A percentile compares a stretch with the other conserved stretches of the same genome.
phyloP scores from a whole-genome alignment of 2,329 filamentous ascomycete species.

The Podosphaera aphanis region DNA sequence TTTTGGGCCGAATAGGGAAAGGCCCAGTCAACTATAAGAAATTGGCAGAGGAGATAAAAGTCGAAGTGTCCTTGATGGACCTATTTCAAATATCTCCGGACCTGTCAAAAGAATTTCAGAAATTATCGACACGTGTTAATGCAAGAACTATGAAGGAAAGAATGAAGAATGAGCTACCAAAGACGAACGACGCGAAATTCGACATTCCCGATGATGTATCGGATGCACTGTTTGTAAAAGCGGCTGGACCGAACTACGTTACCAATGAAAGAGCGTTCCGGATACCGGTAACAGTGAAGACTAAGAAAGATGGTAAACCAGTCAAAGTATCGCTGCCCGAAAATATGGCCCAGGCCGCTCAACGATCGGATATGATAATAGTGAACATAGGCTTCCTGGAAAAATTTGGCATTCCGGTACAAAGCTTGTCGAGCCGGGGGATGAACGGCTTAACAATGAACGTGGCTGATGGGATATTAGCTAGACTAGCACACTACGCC shows the following conservation, averaged over 20 bases:
- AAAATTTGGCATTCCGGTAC: background rate
- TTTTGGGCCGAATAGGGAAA: no score
- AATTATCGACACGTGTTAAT: background rate
- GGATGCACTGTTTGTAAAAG: no score
- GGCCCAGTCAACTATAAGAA: no score
- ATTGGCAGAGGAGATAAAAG: background rate
- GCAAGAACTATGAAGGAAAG: background rate
- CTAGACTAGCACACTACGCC: background rate
- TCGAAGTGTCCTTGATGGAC: background rate
- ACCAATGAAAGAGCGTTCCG: background rate
- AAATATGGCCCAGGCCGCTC: background rate
- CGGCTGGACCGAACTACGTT: no score
- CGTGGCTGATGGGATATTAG: background rate
- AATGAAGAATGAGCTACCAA: background rate
- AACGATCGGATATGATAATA: background rate
- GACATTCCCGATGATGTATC: no score
- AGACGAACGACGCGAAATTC: no score
- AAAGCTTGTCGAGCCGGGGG: background rate
- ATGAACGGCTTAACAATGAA: background rate
- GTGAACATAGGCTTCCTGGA: background rate
- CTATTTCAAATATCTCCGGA: slow-evolving; percentile 1
- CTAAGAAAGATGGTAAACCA: background rate
- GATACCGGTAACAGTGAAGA: background rate
- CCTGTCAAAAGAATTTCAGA: background rate
- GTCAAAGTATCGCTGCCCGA: background rate